Base-by-base conservation (phyloP, 257 asterid genomes). In the Przewalskia tangutica region DNA sequence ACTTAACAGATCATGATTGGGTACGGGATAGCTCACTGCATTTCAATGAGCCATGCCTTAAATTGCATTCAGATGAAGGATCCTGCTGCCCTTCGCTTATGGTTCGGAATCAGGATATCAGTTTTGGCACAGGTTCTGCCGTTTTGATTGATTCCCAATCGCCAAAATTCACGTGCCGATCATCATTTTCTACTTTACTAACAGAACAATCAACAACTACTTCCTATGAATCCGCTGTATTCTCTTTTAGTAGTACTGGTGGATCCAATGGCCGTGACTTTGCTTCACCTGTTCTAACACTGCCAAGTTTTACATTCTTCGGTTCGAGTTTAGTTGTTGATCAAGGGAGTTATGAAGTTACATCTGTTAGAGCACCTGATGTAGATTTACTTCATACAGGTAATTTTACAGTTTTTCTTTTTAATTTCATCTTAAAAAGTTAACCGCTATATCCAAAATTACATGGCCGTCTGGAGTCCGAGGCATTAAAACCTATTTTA, bases 271-370 rank as follows among this genome's bases (percentile, higher is more conserved):
- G 91, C 7, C 27, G 81, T 51, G 91, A 89, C 79, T 80, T 84
- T 85, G 82, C 93, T 18, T 78, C 90, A 13, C 87, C 92, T 4
- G 55, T 90, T 17, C 50, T 85, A 55, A 84, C 97, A 16, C 77
- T 93, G 55, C 90, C 93, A 16, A 93, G 98, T 86, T 92, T 93
- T 85, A 88, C 93, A 36, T 92, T 93, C 89, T 88, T 87, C 84
- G 75, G 88, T 85, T 55, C 87, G 4, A 80, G 83, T 48, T 46
- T 76, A 76, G 85, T 50, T 38, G 85, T 83, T 77, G 92, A 77
- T 77, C 88, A 81, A 81, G 89, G 79, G 60, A 87, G 51, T 38
- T 84, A 68, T 84, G 77, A 84, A 60, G 81, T 88, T 87, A 83
- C 80, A 50, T 85, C 84, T 3, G 67, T 82, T 66, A 85, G 66